Percentiles rank a stretch among this genome's conserved stretches.
These are phyloP conservation scores for Candida albicans DNA, from an alignment of 1,139 yeast genomes.

Conservation along the genomic window DNA sequence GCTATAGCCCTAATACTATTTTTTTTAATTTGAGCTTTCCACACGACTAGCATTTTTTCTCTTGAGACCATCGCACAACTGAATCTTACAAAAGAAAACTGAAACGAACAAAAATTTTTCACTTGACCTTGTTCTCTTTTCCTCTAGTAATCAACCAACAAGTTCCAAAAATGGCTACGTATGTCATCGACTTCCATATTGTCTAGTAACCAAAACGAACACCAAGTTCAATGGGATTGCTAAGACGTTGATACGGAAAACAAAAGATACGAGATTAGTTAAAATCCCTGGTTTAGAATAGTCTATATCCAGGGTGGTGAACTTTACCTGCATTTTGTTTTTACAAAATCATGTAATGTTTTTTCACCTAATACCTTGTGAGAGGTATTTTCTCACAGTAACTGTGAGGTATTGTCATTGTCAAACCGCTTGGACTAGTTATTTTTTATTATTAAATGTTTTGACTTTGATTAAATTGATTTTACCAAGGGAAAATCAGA, in stretches of 20 bases:
- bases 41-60: constrained; percentile 3
- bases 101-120: constrained; percentile 8
- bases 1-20: constrained; percentile 2
- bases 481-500: constrained; percentile 46
- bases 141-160: constrained; percentile 7
- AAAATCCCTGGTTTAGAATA: constrained; percentile 3
- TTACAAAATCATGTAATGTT: constrained; percentile 7
- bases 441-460: constrained; percentile 6
- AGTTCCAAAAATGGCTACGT: constrained; percentile 20
- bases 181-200: constrained; percentile 12
- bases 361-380: constrained; percentile 8
- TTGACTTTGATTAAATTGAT: constrained; percentile 24
- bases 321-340: constrained; percentile 8
- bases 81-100: neutral
- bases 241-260: constrained; percentile 11
- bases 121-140: neutral
- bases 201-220: constrained; percentile 11
- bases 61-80: too few relatives aligned
- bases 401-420: constrained; percentile 26
- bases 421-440: constrained; percentile 13
- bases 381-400: constrained; percentile 13
- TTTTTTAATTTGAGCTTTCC: neutral
- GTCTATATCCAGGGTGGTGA: constrained; percentile 9
- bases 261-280: neutral
- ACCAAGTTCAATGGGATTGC: constrained; percentile 6